phyloP scores from a whole-genome alignment of 345 rosid genomes.

The Pistacia vera region DNA sequence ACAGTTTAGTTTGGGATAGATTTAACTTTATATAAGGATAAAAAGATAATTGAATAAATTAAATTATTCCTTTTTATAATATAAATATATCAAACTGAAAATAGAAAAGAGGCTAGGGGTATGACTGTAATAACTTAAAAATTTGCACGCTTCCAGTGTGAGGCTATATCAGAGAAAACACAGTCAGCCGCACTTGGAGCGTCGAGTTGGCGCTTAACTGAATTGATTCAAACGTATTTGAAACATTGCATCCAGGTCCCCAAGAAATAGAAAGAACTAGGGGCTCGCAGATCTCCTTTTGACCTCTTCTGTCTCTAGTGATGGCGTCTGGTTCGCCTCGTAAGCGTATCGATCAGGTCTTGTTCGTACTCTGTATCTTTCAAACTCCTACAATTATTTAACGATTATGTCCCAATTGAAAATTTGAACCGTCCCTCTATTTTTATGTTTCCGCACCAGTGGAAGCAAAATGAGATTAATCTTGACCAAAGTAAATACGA shows the following conservation, averaged over 20 bases:
- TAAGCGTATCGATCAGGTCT: constrained; percentile 73
- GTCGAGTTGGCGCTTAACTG: constrained; percentile 17
- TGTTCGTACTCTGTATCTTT: constrained; percentile 1
- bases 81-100: too few relatives aligned
- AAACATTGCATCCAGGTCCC: constrained; percentile 13
- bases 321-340: constrained; percentile 75
- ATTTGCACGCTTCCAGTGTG: background rate
- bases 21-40: too few relatives aligned
- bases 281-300: constrained; percentile 32
- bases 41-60: too few relatives aligned
- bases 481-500: background rate
- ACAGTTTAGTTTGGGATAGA: too few relatives aligned
- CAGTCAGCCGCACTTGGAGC: background rate
- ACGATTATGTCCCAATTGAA: constrained; percentile 4
- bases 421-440: constrained; percentile 1
- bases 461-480: background rate
- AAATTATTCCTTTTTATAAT: too few relatives aligned
- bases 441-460: background rate
- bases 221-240: constrained; percentile 4
- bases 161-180: background rate
- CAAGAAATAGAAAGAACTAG: constrained; percentile 25
- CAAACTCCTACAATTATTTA: constrained; percentile 5
- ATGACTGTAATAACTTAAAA: background rate
- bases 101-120: background rate
- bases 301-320: constrained; percentile 21